Percentiles rank a stretch among this genome's conserved stretches.
Conservation (phyloP, 495 filamentous ascomycete genomes). For the Aspergillus carlsbadensis region DNA sequence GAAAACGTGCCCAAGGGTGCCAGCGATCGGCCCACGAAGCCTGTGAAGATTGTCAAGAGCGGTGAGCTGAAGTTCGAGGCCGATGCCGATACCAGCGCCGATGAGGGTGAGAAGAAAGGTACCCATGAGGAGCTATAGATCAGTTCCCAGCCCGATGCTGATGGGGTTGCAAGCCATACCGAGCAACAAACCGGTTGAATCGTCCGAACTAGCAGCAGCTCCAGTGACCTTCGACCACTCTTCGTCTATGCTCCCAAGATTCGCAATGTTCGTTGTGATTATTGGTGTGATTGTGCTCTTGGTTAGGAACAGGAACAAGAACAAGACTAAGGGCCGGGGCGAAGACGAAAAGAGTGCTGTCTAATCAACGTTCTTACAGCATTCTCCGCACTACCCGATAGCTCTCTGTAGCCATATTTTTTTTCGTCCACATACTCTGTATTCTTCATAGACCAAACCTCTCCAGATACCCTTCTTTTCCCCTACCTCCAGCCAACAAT, state of each 20-base stretch:
- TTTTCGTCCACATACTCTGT: too few relatives aligned
- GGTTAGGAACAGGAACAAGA: constrained; percentile 10
- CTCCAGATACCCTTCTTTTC: neutral
- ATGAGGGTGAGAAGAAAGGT: constrained; percentile 69
- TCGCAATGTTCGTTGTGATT: constrained; percentile 13
- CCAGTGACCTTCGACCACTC: constrained; percentile 13
- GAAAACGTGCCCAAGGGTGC: constrained; percentile 70
- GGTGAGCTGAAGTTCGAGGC: constrained; percentile 75
- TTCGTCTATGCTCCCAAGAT: constrained; percentile 13
- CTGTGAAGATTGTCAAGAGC: constrained; percentile 89
- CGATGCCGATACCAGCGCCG: constrained; percentile 57
- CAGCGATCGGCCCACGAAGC: constrained; percentile 71
- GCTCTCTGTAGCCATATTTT: too few relatives aligned
- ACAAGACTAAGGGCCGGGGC: constrained; percentile 6
- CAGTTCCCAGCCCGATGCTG: constrained; percentile 30
- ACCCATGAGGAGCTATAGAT: constrained; percentile 88
- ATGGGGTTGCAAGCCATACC: constrained; percentile 28
- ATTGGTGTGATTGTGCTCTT: constrained; percentile 16
- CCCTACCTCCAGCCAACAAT: too few relatives aligned
- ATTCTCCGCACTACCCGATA: too few relatives aligned
- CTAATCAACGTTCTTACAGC: neutral
- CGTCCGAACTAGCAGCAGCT: constrained; percentile 16
- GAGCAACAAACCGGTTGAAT: constrained; percentile 14
- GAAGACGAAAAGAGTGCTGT: constrained; percentile 18
- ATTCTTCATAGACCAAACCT: too few relatives aligned